Evolutionary conservation across 164 flowering plant genomes (phyloP).

Genomic region (Chimonanthus salicifolius): DNA sequence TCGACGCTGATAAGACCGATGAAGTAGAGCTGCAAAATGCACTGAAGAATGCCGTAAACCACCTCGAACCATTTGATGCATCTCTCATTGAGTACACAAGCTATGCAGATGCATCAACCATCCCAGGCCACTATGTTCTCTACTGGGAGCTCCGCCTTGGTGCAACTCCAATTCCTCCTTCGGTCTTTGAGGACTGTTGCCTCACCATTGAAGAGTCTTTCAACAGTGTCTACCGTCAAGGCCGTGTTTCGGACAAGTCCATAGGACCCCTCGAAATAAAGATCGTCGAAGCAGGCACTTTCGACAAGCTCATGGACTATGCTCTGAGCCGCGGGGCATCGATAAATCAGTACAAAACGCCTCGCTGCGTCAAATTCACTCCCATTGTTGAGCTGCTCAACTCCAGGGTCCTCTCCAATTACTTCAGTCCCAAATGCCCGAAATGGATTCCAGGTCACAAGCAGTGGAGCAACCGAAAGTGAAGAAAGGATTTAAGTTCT

Average conservation of each 20-base stretch:
- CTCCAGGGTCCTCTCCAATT: constrained; percentile 49
- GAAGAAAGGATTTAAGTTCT: no score
- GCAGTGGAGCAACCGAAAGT: not conserved
- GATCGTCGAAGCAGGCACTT: constrained; percentile 77
- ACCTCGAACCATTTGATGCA: constrained; percentile 69
- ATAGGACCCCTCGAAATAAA: constrained; percentile 89
- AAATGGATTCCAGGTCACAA: constrained; percentile 67
- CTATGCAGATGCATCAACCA: constrained; percentile 58
- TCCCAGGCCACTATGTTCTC: constrained; percentile 92
- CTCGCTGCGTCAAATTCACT: constrained; percentile 80
- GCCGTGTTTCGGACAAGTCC: constrained; percentile 73
- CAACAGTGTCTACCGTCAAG: constrained; percentile 83
- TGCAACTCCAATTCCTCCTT: constrained; percentile 65
- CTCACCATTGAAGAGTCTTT: constrained; percentile 77
- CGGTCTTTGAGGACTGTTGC: constrained; percentile 85
- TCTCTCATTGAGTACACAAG: constrained; percentile 80
- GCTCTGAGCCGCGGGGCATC: constrained; percentile 92
- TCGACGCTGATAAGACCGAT: constrained; percentile 91
- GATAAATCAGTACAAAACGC: constrained; percentile 93
- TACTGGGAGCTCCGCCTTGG: constrained; percentile 80
- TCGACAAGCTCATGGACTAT: constrained; percentile 96
- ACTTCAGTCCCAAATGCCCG: constrained; percentile 87
- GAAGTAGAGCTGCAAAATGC: constrained; percentile 94
- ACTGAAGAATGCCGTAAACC: constrained; percentile 62
- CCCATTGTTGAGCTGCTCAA: constrained; percentile 83